Evolutionary conservation across 257 asterid species (phyloP), one percentile per base, ranked within the genome.

Genomic region (Fraxinus quadrangulata): DNA sequence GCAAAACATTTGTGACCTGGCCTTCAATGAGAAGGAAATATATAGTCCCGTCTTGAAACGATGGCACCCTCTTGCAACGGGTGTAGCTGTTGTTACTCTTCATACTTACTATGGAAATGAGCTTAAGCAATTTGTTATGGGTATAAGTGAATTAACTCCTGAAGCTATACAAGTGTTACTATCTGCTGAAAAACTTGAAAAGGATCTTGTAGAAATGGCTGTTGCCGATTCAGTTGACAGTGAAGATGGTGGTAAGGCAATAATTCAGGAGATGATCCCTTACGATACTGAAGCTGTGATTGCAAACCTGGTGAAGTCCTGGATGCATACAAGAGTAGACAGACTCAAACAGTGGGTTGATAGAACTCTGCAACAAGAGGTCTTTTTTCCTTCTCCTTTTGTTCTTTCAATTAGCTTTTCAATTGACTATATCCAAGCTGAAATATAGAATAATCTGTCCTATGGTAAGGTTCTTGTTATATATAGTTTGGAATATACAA

Each of bases 231-330:
- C 96, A 8, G 91, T 85, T 67, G 98, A 92, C 78, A 92, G 99
- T 81, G 99, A 92, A 78, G 99, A 94, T 84, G 98, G 97, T 84
- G 99, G 99, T 49, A 94, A 94, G 81, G 91, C 96, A 59, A 88
- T 92, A 59, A 94, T 94, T 81, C 94, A 89, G 84, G 99, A 94
- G 88, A 93, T 94, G 97, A 76, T 88, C 86, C 99, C 99, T 74
- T 94, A 88, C 45, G 99, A 94, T 87, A 89, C 96, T 78, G 97
- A 92, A 84, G 83, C 93, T 81, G 96, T 90, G 77, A 89, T 94
- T 31, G 80, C 79, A 47, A 84, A 80, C 81, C 85, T 94, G 82
- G 99, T 90, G 71, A 88, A 91, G 71, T 85, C 95, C 21, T 94
- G 99, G 99, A 92, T 90, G 81, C 83, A 76, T 76, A 88, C 92